These are phyloP conservation scores for Coemansia sp. DNA, from an alignment of 371 early-diverging fungal species.

Conservation along the genomic window DNA sequence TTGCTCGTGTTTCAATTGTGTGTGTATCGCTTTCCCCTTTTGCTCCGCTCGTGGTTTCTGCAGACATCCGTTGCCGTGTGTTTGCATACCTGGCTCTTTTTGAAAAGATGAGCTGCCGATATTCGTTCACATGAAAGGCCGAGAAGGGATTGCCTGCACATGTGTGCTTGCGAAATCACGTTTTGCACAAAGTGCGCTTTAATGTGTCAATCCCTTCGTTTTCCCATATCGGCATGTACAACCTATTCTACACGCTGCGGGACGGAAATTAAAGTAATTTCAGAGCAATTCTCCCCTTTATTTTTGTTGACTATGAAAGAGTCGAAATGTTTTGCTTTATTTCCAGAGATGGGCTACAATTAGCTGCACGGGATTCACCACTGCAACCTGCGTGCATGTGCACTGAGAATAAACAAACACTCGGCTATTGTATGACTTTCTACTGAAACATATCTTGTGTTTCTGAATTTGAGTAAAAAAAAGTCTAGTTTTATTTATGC, in stretches of 20 bases:
- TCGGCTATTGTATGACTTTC: neutral
- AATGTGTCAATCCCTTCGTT: neutral
- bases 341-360: neutral
- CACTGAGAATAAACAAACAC: neutral
- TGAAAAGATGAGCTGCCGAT: neutral
- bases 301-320: neutral
- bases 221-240: neutral
- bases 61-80: neutral
- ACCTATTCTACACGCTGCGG: neutral
- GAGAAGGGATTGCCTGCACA: neutral
- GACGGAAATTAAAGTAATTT: conserved; percentile 5
- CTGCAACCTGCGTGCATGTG: neutral
- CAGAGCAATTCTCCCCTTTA: neutral
- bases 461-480: neutral
- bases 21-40: neutral
- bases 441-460: neutral
- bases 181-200: neutral
- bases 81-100: neutral
- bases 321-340: neutral
- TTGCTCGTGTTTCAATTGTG: neutral
- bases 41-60: neutral
- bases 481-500: neutral
- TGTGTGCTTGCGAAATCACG: conserved; percentile 1
- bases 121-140: neutral
- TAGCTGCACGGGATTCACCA: neutral